Base-by-base conservation (phyloP, 805 yeast species). In the Candida wancherniae region DNA sequence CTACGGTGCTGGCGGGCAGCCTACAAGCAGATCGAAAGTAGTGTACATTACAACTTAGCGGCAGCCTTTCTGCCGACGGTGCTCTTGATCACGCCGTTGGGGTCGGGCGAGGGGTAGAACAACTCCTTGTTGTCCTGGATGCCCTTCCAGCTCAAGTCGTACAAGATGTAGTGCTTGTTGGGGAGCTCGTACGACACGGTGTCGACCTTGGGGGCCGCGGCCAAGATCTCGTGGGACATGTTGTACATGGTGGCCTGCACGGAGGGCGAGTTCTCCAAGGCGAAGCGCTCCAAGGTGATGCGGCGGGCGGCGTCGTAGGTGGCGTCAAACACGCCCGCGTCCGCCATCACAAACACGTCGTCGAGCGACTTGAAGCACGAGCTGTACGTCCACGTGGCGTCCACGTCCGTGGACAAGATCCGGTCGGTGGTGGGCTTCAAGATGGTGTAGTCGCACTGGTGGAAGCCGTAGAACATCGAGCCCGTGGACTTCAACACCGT, bases 171-270 rank as follows among this genome's bases (percentile, higher is more conserved):
- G 60, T 88, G 97, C 64, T 85, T 88, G 73, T 88, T 88, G 52
- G 97, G 97, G 51, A 88, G 73, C 24, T 73, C 63, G 58, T 84
- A 87, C 31, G 80, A 59, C 20, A 87, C 95, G 25, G 68, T 67
- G 40, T 66, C 72, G 34, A 88, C 68, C 37, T 66, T 66, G 3
- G 77, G 68, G 34, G 75, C 80, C 30, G 49, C 51, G 29, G 63
- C 67, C 53, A 88, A 71, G 42, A 88, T 84, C 41, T 74, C 77
- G 42, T 76, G 70, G 22, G 84, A 72, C 92, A 88, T 88, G 71
- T 86, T 84, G 70, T 75, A 88, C 95, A 88, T 90, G 37, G 96
- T 88, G 26, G 95, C 95, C 67, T 88, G 97, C 27, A 88, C 97
- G 15, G 94, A 83, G n/a, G 95, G 77, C 7, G 95, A 84, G 58